Evolutionary conservation across 768 basidiomycete genomes (phyloP).

Genomic region (Scleroderma bovista): DNA sequence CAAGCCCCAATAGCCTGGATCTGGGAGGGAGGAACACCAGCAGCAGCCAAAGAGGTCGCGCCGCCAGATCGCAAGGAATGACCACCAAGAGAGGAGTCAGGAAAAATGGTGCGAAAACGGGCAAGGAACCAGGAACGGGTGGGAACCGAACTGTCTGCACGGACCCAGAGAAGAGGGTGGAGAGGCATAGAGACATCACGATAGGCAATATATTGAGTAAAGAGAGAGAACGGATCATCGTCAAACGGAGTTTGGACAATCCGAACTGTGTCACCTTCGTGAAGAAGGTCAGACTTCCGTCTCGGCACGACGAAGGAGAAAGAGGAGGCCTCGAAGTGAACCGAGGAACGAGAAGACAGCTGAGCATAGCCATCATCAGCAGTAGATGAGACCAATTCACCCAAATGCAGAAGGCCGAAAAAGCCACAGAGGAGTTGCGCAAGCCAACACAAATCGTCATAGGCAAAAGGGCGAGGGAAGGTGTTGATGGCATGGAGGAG

Average conservation of each 20-base stretch:
- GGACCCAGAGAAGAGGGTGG: conserved; percentile 31
- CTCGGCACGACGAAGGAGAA: conserved; percentile 10
- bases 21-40: not conserved
- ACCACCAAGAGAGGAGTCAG: conserved; percentile 6
- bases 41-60: not conserved
- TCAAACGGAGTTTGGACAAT: not conserved
- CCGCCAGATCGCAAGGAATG: conserved; percentile 36
- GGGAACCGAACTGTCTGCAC: conserved; percentile 25
- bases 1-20: conserved; percentile 26
- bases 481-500: conserved; percentile 4
- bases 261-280: conserved; percentile 12
- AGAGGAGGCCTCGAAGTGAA: not conserved
- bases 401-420: conserved; percentile 10
- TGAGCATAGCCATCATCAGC: conserved; percentile 1
- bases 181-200: conserved; percentile 23
- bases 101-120: conserved; percentile 14
- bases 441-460: conserved; percentile 21
- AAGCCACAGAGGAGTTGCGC: conserved; percentile 11
- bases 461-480: not conserved
- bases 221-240: conserved; percentile 9
- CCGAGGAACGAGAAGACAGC: conserved; percentile 1
- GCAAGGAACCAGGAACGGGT: conserved; percentile 22
- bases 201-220: conserved; percentile 17
- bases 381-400: conserved; percentile 19
- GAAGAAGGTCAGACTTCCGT: conserved; percentile 15